Evolutionary conservation across 148 eudicot species (phyloP).

Genomic region (Dysphania ambrosioides): DNA sequence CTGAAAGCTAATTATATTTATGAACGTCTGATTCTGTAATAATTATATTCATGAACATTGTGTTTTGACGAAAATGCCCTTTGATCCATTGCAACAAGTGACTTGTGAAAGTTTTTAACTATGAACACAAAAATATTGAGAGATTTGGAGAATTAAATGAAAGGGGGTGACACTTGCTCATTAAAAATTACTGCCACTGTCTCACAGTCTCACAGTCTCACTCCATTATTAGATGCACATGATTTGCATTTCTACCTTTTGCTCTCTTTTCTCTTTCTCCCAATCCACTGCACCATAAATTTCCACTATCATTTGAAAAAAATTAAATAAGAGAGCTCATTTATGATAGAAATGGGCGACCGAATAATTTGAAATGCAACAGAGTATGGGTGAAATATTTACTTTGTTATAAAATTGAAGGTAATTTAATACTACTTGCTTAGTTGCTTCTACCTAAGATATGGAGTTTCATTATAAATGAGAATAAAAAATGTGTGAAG

Average conservation of each 20-base stretch:
- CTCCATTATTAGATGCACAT: slow-evolving; percentile 33
- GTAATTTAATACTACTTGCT: no score
- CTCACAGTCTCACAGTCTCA: no score
- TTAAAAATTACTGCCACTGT: slow-evolving; percentile 17
- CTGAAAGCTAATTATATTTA: slow-evolving; percentile 6
- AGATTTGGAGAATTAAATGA: slow-evolving; percentile 20
- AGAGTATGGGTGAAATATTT: no score
- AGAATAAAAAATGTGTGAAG: no score
- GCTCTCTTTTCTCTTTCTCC: background rate
- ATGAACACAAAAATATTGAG: no score
- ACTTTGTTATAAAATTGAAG: no score
- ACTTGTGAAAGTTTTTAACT: slow-evolving; percentile 31
- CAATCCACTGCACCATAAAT: background rate
- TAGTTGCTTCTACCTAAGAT: no score
- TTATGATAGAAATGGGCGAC: background rate
- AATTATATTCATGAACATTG: background rate
- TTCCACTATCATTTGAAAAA: background rate
- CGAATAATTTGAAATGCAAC: no score
- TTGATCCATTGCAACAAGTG: slow-evolving; percentile 18
- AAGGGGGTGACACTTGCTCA: slow-evolving; percentile 10
- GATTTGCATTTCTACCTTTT: slow-evolving; percentile 16
- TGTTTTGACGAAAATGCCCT: slow-evolving; percentile 5
- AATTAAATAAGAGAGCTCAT: background rate
- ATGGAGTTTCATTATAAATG: no score
- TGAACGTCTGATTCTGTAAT: slow-evolving; percentile 3